phyloP scores from a whole-genome alignment of 345 rosid genomes.

The Brassica juncea region DNA sequence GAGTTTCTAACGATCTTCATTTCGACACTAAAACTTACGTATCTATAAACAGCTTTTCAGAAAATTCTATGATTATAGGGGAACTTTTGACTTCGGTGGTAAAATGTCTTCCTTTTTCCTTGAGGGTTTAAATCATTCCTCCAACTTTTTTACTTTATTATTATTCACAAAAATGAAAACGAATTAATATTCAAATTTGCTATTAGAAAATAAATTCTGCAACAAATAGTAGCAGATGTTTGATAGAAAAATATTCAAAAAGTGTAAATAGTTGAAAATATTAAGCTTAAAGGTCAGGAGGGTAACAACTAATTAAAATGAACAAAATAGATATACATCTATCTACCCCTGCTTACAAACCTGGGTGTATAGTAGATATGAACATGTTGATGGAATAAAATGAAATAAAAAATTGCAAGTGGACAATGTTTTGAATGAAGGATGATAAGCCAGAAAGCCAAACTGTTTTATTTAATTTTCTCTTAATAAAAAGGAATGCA shows the following conservation, averaged over 20 bases:
- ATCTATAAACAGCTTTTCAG: neutral
- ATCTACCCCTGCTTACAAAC: neutral
- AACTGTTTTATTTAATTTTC: slow-evolving; percentile 12
- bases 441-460: slow-evolving; percentile 34
- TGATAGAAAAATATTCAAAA: no score
- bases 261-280: neutral
- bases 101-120: neutral
- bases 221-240: no score
- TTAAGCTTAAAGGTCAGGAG: neutral
- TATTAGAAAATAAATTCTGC: no score
- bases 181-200: no score
- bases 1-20: neutral
- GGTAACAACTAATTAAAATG: slow-evolving; percentile 2
- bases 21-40: neutral
- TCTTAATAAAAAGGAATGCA: slow-evolving; percentile 26
- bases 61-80: neutral
- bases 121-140: neutral
- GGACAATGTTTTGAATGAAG: slow-evolving; percentile 30
- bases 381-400: slow-evolving; percentile 29
- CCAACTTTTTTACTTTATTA: neutral
- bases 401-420: slow-evolving; percentile 28
- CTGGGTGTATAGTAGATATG: neutral
- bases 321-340: neutral
- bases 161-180: no score
- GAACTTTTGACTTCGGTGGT: no score